Evolutionary conservation across 352 stramenopile species (phyloP).

Genomic region (Phytopythium vexans): DNA sequence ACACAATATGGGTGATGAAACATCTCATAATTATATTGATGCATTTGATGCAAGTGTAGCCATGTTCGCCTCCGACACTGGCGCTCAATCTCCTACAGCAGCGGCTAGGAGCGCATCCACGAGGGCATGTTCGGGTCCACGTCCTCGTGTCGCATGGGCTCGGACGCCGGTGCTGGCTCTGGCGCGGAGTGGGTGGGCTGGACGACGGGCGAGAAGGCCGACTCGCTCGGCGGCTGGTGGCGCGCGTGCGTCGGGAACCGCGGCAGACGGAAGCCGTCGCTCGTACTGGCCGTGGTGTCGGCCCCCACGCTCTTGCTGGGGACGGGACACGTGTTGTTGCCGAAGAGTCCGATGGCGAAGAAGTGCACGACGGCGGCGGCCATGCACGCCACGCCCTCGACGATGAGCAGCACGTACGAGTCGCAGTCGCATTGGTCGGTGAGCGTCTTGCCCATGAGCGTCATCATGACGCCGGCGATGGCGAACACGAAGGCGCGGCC

Average conservation of each 20-base stretch:
- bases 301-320: not conserved
- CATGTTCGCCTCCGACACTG: not conserved
- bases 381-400: conserved; percentile 53
- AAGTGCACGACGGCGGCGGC: conserved; percentile 37
- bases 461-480: conserved; percentile 60
- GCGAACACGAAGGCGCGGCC: conserved; percentile 51
- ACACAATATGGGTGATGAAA: not conserved
- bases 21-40: too few species aligned
- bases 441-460: conserved; percentile 55
- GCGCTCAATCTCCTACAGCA: too few species aligned
- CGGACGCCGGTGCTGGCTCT: not conserved
- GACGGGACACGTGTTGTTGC: conserved; percentile 36
- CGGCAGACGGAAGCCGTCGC: conserved; percentile 1
- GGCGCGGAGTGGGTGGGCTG: conserved; percentile 13
- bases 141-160: conserved; percentile 1
- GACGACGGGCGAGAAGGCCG: conserved; percentile 16
- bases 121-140: conserved; percentile 19
- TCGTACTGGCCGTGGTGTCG: not conserved
- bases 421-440: conserved; percentile 47
- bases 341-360: conserved; percentile 41
- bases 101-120: conserved; percentile 17
- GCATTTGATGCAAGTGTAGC: not conserved
- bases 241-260: not conserved
- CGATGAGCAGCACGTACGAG: conserved; percentile 45
- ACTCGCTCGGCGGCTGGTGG: not conserved